These are phyloP conservation scores for Heimioporus sp. DNA, from an alignment of 768 basidiomycete species.

Conservation along the genomic window DNA sequence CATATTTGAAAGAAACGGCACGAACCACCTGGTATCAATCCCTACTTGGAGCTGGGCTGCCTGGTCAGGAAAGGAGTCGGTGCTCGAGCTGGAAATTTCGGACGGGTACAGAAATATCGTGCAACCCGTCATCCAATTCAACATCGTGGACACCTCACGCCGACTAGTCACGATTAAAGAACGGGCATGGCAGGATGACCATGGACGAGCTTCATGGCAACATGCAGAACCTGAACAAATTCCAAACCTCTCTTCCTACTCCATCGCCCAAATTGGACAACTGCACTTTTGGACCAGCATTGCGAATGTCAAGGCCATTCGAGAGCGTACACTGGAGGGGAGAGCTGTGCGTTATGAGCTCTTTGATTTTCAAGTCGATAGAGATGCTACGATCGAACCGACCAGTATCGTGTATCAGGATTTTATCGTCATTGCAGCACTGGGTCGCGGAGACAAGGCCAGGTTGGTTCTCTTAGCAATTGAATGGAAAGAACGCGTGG, in stretches of 20 bases:
- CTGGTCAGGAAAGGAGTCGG: slow-evolving; percentile 1
- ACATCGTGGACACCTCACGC: slow-evolving; percentile 1
- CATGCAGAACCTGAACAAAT: not conserved
- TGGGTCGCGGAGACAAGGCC: too few relatives aligned
- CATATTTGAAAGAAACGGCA: slow-evolving; percentile 2
- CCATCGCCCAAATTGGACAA: not conserved
- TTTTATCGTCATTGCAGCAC: slow-evolving; percentile 11
- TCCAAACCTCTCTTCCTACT: not conserved
- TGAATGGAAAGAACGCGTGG: slow-evolving; percentile 13
- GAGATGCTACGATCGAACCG: not conserved
- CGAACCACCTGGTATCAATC: not conserved
- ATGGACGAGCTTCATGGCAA: not conserved
- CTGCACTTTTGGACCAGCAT: slow-evolving; percentile 17
- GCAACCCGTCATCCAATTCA: slow-evolving; percentile 6
- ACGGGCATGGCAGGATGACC: not conserved
- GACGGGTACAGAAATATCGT: not conserved
- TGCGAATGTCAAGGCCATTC: slow-evolving; percentile 1
- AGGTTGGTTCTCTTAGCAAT: slow-evolving; percentile 9
- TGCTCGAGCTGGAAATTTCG: not conserved
- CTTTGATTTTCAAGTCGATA: not conserved
- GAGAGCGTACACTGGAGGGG: not conserved
- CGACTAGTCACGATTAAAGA: slow-evolving; percentile 3
- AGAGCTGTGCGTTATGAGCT: not conserved
- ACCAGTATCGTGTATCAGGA: slow-evolving; percentile 6
- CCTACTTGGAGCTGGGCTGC: slow-evolving; percentile 22